Base-by-base conservation (phyloP, 73 alveolate species). In the Symbiodinium natans region DNA sequence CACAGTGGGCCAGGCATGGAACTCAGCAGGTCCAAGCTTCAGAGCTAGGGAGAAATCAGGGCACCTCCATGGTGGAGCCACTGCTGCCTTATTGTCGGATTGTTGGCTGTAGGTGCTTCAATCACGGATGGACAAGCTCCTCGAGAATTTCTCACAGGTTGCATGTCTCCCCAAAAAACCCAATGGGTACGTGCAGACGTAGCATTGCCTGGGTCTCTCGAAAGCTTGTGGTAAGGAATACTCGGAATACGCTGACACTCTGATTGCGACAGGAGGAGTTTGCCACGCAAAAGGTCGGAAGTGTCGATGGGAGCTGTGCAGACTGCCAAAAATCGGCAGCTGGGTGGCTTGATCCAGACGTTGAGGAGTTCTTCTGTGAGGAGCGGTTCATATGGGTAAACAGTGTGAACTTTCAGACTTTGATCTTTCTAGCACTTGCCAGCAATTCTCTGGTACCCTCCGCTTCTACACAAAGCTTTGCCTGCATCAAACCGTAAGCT, bases 321-420 rank as follows among this genome's bases (percentile, higher is more conserved):
- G 95, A 68, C 36, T 88, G 95, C 86, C 13, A 68, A 40, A 59
- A 39, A 39, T 88, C 95, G 41, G 75, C 46, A 27, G 75, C 38
- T 27, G 95, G 95, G 52, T 88, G 95, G 95, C 82, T 88, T 73
- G 95, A 88, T 41, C 95, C 95, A 29, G 95, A 88, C 43, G 95
- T 88, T 56, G 95, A 88, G 33, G 95, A 88, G 95, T 88, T 88
- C 95, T 88, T 88, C 43, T 88, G 95, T 46, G 95, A 88, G 95
- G 94, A 87, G 42, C 41, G 15, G 39, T 25, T 27, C 36, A 52
- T 10, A 4, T 52, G 68, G 68, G 68, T 52, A 21, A 52, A 21
- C 13, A 27, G 29, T 52, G 29, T 52, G 46, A n/a, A 1, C 36
- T 63, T 63, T 63, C 38, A 63, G 31, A 3, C 82, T 63, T 63